Percentiles rank a stretch among this genome's conserved stretches.
Evolutionary conservation across 2,329 filamentous ascomycete species (phyloP).

Genomic region (Pyricularia sp.): DNA sequence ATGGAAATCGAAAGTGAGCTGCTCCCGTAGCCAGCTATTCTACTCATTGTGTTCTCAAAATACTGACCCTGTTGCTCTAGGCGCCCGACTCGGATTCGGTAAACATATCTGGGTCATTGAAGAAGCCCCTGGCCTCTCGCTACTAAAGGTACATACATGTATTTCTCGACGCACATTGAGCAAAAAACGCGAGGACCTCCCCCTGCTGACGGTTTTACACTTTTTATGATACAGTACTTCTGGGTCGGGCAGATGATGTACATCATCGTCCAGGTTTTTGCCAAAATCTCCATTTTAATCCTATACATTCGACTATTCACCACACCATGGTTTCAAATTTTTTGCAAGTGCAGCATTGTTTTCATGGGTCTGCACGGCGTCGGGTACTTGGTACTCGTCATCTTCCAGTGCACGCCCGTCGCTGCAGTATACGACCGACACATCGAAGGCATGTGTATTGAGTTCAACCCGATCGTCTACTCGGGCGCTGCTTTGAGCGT

Average conservation of each 20-base stretch:
- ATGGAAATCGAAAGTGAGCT: background rate
- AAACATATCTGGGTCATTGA: constrained; percentile 3
- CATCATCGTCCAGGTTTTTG: constrained; percentile 10
- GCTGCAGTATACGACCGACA: constrained; percentile 36
- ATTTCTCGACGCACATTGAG: background rate
- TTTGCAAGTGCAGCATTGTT: constrained; percentile 9
- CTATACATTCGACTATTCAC: constrained; percentile 13
- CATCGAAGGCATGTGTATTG: constrained; percentile 34
- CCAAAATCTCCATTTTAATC: constrained; percentile 13
- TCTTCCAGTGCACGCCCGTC: constrained; percentile 34
- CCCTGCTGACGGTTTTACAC: background rate
- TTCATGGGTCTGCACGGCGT: constrained; percentile 19
- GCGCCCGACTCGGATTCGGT: constrained; percentile 2
- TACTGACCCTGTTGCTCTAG: background rate
- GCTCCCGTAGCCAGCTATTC: background rate
- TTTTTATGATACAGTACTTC: background rate
- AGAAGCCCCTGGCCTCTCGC: background rate
- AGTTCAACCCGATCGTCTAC: constrained; percentile 32
- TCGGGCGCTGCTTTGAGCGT: constrained; percentile 32
- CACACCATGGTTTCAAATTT: constrained; percentile 6
- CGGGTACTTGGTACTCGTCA: constrained; percentile 18
- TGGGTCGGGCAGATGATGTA: constrained; percentile 12
- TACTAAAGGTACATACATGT: background rate
- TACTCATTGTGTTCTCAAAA: background rate
- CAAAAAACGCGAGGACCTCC: background rate